Conservation (phyloP, 192 early-diverging fungal genomes). For the Podila minutissima region DNA sequence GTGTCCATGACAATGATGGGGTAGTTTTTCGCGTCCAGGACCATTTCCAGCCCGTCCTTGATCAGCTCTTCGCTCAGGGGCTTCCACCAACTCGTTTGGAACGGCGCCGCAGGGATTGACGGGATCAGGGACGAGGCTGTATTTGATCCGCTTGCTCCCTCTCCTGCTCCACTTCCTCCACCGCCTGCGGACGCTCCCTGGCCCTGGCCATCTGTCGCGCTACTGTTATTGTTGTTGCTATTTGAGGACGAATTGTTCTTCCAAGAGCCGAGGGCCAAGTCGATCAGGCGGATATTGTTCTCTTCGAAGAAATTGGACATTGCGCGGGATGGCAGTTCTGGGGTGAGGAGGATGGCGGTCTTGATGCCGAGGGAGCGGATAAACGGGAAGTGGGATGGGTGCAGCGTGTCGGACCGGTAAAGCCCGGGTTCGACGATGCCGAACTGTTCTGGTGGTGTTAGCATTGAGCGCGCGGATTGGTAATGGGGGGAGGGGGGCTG, state of each 20-base stretch:
- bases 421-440: conserved; percentile 90
- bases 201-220: background rate
- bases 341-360: conserved; percentile 84
- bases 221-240: conserved; percentile 8
- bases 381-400: conserved; percentile 79
- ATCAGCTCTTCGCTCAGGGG: conserved; percentile 95
- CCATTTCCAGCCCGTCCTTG: conserved; percentile 92
- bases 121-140: conserved; percentile 8
- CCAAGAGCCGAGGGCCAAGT: conserved; percentile 34
- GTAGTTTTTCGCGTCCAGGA: conserved; percentile 81
- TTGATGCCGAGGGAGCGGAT: conserved; percentile 80
- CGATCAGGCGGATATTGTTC: conserved; percentile 69
- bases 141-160: background rate
- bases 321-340: conserved; percentile 82
- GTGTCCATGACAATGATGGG: conserved; percentile 94
- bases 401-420: conserved; percentile 85
- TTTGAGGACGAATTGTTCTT: conserved; percentile 18
- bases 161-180: background rate
- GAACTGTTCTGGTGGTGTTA: conserved; percentile 84
- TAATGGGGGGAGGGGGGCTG: too few species aligned
- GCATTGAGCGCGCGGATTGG: conserved; percentile 15
- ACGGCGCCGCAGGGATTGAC: conserved; percentile 40
- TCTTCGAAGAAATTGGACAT: conserved; percentile 82
- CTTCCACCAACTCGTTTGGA: conserved; percentile 74
- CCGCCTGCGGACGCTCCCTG: background rate